These are phyloP conservation scores for Bryoerythrophyllum caledonicum DNA, from an alignment of 225 moss, liverwort and hornwort genomes.

Conservation along the genomic window DNA sequence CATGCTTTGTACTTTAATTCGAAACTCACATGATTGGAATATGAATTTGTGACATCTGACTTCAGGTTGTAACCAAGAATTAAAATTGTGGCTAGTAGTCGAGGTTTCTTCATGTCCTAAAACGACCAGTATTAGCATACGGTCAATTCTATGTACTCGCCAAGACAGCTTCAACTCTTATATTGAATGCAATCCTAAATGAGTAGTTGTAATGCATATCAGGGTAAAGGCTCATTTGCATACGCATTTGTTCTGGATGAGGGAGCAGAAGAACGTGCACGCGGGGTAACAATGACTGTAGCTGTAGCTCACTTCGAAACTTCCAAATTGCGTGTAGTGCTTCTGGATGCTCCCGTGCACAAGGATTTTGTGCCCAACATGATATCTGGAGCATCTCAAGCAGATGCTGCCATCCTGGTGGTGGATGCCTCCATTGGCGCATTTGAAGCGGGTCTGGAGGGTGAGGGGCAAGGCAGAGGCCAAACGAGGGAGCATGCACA, in stretches of 20 bases:
- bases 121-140: not conserved
- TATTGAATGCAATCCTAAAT: conserved; percentile 22
- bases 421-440: conserved; percentile 91
- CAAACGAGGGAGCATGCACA: conserved; percentile 98
- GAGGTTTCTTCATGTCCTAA: no score
- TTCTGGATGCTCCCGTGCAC: conserved; percentile 94
- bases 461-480: conserved; percentile 76
- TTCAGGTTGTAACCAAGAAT: not conserved
- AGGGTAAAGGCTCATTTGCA: conserved; percentile 98
- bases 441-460: conserved; percentile 88
- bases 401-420: conserved; percentile 93
- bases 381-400: conserved; percentile 98
- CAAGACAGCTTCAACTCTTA: not conserved
- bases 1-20: conserved; percentile 40
- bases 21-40: conserved; percentile 10
- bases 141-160: conserved; percentile 5
- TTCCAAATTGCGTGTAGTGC: conserved; percentile 72
- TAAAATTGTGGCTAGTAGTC: no score
- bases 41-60: not conserved
- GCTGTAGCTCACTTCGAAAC: conserved; percentile 95
- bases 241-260: conserved; percentile 97
- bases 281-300: conserved; percentile 91
- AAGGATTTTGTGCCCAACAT: conserved; percentile 98
- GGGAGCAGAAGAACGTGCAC: conserved; percentile 94
- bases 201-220: conserved; percentile 23